Evolutionary conservation across 1,284 basidiomycete genomes (phyloP).

Genomic region (Apiotrichum veenhuisii): DNA sequence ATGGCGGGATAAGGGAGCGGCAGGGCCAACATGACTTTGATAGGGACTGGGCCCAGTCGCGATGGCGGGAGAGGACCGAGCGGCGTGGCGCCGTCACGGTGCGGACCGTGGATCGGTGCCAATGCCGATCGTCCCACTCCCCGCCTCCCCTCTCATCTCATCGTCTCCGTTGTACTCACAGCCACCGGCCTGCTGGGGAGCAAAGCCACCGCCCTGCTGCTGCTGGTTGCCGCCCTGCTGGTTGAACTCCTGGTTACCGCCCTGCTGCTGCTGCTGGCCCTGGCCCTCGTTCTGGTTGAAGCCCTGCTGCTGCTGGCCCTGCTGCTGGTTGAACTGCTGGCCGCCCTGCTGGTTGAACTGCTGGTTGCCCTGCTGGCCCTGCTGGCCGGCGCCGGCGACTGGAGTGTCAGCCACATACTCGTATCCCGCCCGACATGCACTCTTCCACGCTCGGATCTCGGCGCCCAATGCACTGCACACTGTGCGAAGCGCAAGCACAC

Average conservation of each 20-base stretch:
- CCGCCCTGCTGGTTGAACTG: constrained; percentile 2
- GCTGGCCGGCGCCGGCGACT: not conserved
- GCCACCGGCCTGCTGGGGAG: not conserved
- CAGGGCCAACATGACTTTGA: not conserved
- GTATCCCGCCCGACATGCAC: no score
- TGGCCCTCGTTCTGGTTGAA: constrained; percentile 5
- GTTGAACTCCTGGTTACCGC: constrained; percentile 7
- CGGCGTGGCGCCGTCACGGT: no score
- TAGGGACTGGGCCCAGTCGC: no score
- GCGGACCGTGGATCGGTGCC: no score
- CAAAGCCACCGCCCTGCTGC: constrained; percentile 5
- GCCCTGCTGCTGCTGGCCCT: constrained; percentile 3
- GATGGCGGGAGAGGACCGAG: not conserved
- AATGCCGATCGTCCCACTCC: no score
- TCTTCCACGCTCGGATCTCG: no score
- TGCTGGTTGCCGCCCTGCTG: constrained; percentile 11
- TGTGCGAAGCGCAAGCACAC: no score
- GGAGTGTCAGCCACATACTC: not conserved
- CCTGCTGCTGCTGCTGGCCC: constrained; percentile 12
- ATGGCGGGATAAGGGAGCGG: not conserved
- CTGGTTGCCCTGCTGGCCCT: not conserved
- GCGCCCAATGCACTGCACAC: no score
- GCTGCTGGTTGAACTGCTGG: not conserved
- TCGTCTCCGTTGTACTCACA: constrained; percentile 6
- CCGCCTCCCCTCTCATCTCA: not conserved